Evolutionary conservation across 176 grass and related monocot genomes (phyloP).

Genomic region (Aechmea fasciata): DNA sequence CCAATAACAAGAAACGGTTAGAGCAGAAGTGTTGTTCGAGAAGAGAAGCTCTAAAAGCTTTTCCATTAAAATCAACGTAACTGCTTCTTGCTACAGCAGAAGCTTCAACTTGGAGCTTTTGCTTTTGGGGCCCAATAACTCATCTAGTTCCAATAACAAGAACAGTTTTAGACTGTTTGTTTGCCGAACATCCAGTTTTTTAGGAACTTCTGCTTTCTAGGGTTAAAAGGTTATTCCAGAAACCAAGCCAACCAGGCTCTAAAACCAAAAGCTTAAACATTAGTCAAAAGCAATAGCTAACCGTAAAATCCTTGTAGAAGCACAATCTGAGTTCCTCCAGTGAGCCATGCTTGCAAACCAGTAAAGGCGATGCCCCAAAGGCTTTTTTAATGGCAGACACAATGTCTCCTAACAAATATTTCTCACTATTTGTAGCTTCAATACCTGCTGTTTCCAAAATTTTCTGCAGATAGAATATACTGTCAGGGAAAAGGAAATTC

Average conservation of each 20-base stretch:
- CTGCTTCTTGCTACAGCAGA: neutral
- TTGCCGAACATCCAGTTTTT: no score
- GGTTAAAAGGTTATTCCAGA: no score
- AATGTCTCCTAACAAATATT: conserved; percentile 52
- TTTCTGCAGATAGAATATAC: conserved; percentile 32
- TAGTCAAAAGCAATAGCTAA: conserved; percentile 24
- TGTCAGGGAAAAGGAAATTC: neutral
- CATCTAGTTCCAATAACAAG: no score
- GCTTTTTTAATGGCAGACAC: conserved; percentile 37
- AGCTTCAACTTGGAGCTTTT: no score
- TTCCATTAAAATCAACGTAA: no score
- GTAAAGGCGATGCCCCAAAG: conserved; percentile 60
- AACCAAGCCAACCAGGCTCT: neutral
- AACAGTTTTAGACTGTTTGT: no score
- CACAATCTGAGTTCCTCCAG: conserved; percentile 83
- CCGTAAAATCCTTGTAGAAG: conserved; percentile 87
- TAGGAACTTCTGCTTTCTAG: neutral
- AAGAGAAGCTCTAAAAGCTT: no score
- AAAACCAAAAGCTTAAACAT: neutral
- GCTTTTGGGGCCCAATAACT: no score
- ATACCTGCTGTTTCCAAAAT: conserved; percentile 50
- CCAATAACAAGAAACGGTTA: no score
- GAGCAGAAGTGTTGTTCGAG: no score
- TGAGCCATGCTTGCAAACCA: conserved; percentile 62
- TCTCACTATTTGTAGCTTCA: conserved; percentile 30